Evolutionary conservation across 2,329 filamentous ascomycete species (phyloP), one percentile per base, ranked within the genome.

Genomic region (Phaeosphaeriaceae sp.): DNA sequence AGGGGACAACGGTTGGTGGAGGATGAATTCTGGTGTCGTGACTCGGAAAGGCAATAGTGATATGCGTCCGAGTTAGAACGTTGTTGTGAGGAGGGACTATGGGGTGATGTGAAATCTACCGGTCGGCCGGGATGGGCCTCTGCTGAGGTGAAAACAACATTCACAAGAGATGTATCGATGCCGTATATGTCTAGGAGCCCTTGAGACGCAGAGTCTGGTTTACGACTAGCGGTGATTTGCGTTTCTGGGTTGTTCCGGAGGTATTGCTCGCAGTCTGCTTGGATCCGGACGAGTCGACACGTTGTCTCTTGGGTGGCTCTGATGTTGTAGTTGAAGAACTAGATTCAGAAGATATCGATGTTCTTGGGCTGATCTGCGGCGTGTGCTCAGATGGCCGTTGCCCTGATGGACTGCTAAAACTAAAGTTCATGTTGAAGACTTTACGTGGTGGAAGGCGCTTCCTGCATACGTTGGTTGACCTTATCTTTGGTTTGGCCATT

Each of bases 401-500:
- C 13, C 43, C 38, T 11, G 52, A 53, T 1, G 46, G 42, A 7
- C 36, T 41, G 8, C 32, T 35, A 23, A 58, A 58, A 42, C 47
- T 51, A 33, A 58, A 58, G 38, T 47, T 45, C 29, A 42, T 45
- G 39, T 56, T 54, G 50, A 58, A 58, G 32, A 58, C 36, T 9
- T 50, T 46, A 36, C 49, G 41, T 35, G 52, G 51, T 0, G 43
- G 33, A 30, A 42, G 35, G 4, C 44, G 43, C 29, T 42, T 52
- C 38, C 15, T 16, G 11, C 18, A 23, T 11, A 7, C 21, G 18
- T 13, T 49, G 52, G 13, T 18, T 47, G 16, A 29, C 48, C 18
- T 41, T 41, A 30, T 41, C 30, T 32, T 40, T 39, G 29, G 42
- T 18, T 44, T 43, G 18, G 29, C 29, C 17, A 38, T 26, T 34